Base-by-base conservation (phyloP, 75 land plant genomes). In the Larix kaempferi region DNA sequence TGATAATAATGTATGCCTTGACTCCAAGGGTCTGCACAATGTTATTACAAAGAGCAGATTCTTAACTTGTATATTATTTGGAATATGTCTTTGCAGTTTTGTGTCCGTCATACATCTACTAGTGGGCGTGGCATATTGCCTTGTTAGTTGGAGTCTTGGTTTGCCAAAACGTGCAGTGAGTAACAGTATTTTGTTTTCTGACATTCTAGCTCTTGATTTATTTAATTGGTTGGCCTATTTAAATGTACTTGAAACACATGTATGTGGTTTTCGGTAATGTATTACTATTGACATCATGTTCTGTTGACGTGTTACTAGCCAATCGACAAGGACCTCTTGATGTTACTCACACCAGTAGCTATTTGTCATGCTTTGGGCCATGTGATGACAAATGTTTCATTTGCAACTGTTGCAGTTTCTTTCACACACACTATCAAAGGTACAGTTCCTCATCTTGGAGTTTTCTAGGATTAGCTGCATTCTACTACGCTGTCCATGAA, bases 401-500 rank as follows among this genome's bases (percentile, higher is more conserved):
- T 94, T 84, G 93, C 99, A 25, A 94, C 99, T 16, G 99, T 97
- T 78, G 99, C 99, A 21, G 99, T 97, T 61, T 97, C 99, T 13
- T 97, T 97, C 83, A 89, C 99, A 26, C 99, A 95, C 82, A 97
- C 99, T 2, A 89, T 97, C 75, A 97, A 95, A 87, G 99, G 99
- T 90, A 63, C 11, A 56, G 71, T 17, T 67, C 11, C 14, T 37
- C 15, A 65, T 37, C 52, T 39, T 10, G 44, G 37, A 35, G 49
- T 69, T 65, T 64, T n/a, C 22, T n/a, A 69, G 25, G 15, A 21
- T 39, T 21, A 16, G n/a, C 41, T 35, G 54, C 26, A 10, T 29
- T 41, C 10, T 69, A 69, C 10, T 69, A 12, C 13, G 22, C n/a
- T 41, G 2, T 69, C 49, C 41, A 10, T 1, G 49, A 69, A 41